Evolutionary conservation across 768 basidiomycete species (phyloP).

Genomic region (Pleurotus ostreatus): DNA sequence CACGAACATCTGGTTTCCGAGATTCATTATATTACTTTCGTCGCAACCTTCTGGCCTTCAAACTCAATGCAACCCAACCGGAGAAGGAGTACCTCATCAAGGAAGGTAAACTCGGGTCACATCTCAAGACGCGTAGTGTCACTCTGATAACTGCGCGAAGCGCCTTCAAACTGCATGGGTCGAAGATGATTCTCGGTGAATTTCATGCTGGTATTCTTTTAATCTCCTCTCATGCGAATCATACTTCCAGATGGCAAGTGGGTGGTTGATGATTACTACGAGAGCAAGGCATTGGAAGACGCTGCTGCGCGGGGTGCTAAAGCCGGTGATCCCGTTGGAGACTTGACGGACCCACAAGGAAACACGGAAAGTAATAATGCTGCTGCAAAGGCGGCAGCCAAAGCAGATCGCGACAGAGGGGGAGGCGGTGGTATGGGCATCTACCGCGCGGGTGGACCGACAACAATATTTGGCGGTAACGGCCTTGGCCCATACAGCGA

Average conservation of each 20-base stretch:
- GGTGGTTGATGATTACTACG: constrained; percentile 96
- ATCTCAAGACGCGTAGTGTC: constrained; percentile 86
- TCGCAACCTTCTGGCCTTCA: constrained; percentile 84
- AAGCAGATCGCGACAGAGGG: constrained; percentile 47
- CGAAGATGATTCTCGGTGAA: constrained; percentile 84
- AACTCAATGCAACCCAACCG: constrained; percentile 81
- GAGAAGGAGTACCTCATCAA: constrained; percentile 94
- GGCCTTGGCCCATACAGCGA: constrained; percentile 90
- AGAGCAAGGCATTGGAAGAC: constrained; percentile 74
- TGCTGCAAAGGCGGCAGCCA: constrained; percentile 20
- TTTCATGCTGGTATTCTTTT: no score
- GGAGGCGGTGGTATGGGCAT: constrained; percentile 57
- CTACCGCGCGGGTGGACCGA: constrained; percentile 89
- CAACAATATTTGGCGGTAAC: constrained; percentile 82
- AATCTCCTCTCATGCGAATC: no score
- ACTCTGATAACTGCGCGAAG: constrained; percentile 92
- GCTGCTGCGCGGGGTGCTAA: constrained; percentile 79
- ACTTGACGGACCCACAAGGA: constrained; percentile 69
- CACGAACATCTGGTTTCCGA: constrained; percentile 91
- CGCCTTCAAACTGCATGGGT: constrained; percentile 91
- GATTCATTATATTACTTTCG: constrained; percentile 99
- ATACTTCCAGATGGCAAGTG: constrained; percentile 74
- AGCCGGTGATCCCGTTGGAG: constrained; percentile 78
- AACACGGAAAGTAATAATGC: constrained; percentile 31
- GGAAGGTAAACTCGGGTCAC: constrained; percentile 82